Evolutionary conservation across 345 rosid species (phyloP).

Genomic region (Rhodamnia argentea): DNA sequence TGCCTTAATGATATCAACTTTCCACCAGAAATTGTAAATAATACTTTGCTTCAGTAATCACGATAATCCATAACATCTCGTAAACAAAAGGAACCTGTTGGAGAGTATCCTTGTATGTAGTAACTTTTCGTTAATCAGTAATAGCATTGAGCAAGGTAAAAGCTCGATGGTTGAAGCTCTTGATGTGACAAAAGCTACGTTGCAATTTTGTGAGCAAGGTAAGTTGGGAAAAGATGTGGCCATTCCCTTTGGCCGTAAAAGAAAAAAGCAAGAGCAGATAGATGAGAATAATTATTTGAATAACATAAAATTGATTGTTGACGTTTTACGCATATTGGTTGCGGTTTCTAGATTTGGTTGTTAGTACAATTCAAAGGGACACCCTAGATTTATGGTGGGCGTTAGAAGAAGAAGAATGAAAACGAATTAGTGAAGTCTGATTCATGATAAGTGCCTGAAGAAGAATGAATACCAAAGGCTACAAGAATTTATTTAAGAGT

Average conservation of each 20-base stretch:
- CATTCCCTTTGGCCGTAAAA: no score
- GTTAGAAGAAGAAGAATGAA: no score
- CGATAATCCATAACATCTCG: accelerated
- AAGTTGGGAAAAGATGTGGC: no score
- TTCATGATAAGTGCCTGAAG: no score
- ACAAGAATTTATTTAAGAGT: no score
- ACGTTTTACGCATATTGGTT: background rate
- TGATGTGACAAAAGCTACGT: background rate
- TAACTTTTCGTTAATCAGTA: accelerated
- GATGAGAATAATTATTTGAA: background rate
- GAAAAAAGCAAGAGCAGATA: background rate
- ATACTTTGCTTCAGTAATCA: accelerated
- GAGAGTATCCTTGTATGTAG: accelerated
- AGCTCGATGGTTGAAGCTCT: background rate
- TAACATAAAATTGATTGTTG: background rate
- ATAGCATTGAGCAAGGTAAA: background rate
- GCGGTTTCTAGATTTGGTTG: no score
- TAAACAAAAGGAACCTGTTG: accelerated
- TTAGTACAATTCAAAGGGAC: no score
- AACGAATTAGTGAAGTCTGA: no score
- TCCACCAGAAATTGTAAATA: background rate
- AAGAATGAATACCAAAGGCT: no score
- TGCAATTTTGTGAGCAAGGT: background rate
- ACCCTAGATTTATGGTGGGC: no score
- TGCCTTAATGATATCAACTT: background rate